A percentile compares a stretch with the other conserved stretches of the same genome.
Conservation (phyloP, 169 alveolate genomes). For the Cryptosporidium bovis region DNA sequence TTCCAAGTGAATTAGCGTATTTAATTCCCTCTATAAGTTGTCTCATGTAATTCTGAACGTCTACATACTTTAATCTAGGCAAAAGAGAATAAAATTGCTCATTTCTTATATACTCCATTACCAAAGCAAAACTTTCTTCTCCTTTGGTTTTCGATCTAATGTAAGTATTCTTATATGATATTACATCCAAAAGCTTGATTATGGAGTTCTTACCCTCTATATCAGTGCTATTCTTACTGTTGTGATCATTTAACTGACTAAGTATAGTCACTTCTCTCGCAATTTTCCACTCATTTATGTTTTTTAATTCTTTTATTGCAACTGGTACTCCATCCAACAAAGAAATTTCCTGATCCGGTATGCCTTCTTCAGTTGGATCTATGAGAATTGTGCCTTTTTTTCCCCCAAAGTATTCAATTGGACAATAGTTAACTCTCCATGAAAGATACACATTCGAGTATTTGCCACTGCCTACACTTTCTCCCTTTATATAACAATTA, state of each 20-base stretch:
- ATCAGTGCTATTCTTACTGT: neutral
- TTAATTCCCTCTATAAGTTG: slow-evolving; percentile 28
- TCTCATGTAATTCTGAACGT: slow-evolving; percentile 49
- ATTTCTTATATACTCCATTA: slow-evolving; percentile 43
- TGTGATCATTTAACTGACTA: neutral
- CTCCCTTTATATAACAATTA: slow-evolving; percentile 44
- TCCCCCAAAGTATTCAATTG: neutral
- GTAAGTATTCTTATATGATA: neutral
- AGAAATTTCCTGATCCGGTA: slow-evolving; percentile 13
- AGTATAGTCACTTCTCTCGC: slow-evolving; percentile 37
- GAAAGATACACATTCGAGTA: slow-evolving; percentile 58
- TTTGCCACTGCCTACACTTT: slow-evolving; percentile 21
- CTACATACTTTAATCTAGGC: slow-evolving; percentile 6
- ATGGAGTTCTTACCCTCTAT: slow-evolving; percentile 12
- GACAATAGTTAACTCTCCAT: slow-evolving; percentile 16
- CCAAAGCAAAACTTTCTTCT: slow-evolving; percentile 9
- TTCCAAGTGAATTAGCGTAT: slow-evolving; percentile 61
- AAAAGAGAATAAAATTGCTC: slow-evolving; percentile 51
- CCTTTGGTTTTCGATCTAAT: neutral
- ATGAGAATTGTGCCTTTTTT: no score
- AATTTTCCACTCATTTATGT: slow-evolving; percentile 42
- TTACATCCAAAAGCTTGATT: slow-evolving; percentile 35
- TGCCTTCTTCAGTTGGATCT: neutral
- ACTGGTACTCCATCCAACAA: slow-evolving; percentile 37
- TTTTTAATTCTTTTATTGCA: slow-evolving; percentile 45